Evolutionary conservation across 2,329 filamentous ascomycete genomes (phyloP).

Genomic region (Colletotrichum limetticola): DNA sequence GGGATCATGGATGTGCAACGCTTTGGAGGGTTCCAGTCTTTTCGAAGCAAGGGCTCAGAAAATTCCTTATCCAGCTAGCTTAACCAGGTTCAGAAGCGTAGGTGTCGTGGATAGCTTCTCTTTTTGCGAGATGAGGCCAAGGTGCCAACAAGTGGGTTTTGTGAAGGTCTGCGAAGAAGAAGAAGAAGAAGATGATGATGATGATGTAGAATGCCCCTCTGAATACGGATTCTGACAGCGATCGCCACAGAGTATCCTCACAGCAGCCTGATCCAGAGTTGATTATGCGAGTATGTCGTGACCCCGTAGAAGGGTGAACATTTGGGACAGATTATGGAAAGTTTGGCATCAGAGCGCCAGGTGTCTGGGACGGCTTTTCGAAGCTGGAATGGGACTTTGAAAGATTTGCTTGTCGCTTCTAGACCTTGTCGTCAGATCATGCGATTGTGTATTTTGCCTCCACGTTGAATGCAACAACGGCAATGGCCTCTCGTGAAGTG

Average conservation of each 20-base stretch:
- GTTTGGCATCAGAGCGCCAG: background rate
- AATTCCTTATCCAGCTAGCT: background rate
- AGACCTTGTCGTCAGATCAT: slow-evolving; percentile 1
- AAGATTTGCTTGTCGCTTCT: slow-evolving; percentile 15
- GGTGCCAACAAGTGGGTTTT: slow-evolving; percentile 13
- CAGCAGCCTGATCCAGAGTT: background rate
- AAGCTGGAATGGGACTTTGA: background rate
- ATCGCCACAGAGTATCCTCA: background rate
- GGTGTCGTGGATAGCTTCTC: slow-evolving; percentile 2
- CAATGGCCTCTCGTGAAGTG: background rate
- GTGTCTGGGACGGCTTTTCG: background rate
- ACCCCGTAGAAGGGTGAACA: background rate
- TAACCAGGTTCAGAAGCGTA: background rate
- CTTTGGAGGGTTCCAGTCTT: background rate
- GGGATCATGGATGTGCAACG: background rate
- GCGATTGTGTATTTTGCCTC: background rate
- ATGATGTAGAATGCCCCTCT: slow-evolving; percentile 3
- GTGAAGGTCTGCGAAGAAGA: background rate
- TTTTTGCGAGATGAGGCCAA: slow-evolving; percentile 23
- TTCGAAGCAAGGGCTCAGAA: background rate
- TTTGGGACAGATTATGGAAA: background rate
- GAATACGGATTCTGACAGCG: background rate
- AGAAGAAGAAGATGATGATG: slow-evolving; percentile 4
- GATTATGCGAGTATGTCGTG: background rate
- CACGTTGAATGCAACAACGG: slow-evolving; percentile 7